Evolutionary conservation across 73 alveolate genomes (phyloP).

Genomic region (Paramecium bursaria): DNA sequence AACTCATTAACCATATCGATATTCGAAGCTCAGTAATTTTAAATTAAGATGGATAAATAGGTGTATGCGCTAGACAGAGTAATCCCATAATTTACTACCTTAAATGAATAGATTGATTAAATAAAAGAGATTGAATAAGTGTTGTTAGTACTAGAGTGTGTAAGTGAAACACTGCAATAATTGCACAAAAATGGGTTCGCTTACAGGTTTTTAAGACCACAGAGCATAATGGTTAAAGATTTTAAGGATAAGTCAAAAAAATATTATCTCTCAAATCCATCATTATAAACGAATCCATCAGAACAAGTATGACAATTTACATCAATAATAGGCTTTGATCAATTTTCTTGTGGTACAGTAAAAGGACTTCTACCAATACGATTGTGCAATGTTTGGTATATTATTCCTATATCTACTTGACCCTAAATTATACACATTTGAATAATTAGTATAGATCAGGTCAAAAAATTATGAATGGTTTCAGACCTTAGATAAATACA

Average conservation of each 20-base stretch:
- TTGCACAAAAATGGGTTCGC: constrained; percentile 38
- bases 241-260: too few relatives aligned
- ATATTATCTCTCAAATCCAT: constrained; percentile 43
- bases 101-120: constrained; percentile 22
- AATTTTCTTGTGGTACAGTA: not conserved
- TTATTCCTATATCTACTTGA: constrained; percentile 35
- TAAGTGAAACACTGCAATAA: constrained; percentile 18
- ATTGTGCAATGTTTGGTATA: constrained; percentile 25
- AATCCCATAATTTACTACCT: constrained; percentile 22
- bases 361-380: constrained; percentile 23
- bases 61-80: constrained; percentile 52
- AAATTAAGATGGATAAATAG: not conserved
- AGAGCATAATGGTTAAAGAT: constrained; percentile 19
- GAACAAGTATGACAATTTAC: constrained; percentile 6
- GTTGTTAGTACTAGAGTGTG: constrained; percentile 1
- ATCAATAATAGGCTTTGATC: not conserved
- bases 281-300: not conserved
- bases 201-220: constrained; percentile 44
- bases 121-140: constrained; percentile 2
- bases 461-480: too few relatives aligned
- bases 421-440: constrained; percentile 31
- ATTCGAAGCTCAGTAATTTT: not conserved
- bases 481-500: too few relatives aligned
- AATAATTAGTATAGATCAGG: not conserved
- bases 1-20: constrained; percentile 9